phyloP scores from a whole-genome alignment of 202 grass and related monocot species.

The Saccharum hybrid region DNA sequence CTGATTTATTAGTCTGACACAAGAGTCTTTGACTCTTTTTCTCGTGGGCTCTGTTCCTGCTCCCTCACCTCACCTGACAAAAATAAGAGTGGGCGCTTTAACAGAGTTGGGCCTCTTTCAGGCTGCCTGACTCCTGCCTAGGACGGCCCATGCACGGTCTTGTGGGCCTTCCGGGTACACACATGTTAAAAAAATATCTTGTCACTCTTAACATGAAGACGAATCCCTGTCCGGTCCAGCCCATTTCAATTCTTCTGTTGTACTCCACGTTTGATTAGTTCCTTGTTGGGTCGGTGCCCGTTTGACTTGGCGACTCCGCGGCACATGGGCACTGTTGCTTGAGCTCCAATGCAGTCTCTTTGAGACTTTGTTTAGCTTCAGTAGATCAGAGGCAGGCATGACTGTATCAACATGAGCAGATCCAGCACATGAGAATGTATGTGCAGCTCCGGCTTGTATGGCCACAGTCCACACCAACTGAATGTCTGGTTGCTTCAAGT shows the following conservation, averaged over 20 bases:
- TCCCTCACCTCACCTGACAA: not conserved
- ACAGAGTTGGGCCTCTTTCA: not conserved
- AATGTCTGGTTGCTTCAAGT: conserved; percentile 48
- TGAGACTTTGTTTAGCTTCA: conserved; percentile 5
- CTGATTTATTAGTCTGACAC: not conserved
- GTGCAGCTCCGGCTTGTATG: conserved; percentile 25
- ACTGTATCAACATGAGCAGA: not conserved
- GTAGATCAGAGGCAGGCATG: not conserved
- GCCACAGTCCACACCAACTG: not conserved
- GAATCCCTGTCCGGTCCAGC: not conserved
- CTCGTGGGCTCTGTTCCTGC: not conserved
- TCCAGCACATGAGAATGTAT: conserved; percentile 35
- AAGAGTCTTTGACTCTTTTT: not conserved
- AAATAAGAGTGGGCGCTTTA: not conserved
- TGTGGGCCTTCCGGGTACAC: not conserved
- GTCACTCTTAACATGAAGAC: not conserved
- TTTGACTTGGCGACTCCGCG: conserved; percentile 1
- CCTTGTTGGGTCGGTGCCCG: not conserved
- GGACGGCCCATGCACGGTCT: not conserved
- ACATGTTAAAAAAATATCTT: not conserved
- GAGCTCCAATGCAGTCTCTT: conserved; percentile 12
- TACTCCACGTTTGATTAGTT: not conserved
- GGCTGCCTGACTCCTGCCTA: not conserved
- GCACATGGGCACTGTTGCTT: conserved; percentile 35
- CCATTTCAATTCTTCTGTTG: not conserved